These are phyloP conservation scores for Colletotrichum paranaense DNA, from an alignment of 2,329 filamentous ascomycete species.

Conservation along the genomic window DNA sequence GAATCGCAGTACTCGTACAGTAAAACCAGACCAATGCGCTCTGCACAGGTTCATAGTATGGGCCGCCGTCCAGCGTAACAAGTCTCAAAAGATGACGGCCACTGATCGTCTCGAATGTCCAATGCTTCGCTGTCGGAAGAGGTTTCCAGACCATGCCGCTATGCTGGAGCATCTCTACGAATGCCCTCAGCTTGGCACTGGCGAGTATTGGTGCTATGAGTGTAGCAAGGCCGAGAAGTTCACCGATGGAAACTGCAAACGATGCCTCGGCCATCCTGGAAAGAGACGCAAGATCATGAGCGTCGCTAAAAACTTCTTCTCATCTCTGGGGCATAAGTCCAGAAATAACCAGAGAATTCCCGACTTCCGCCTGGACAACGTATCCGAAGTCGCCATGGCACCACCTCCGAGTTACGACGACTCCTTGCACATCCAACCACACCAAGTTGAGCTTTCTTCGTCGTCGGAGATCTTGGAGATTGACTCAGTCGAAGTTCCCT, in stretches of 20 bases:
- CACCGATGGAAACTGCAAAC: conserved; percentile 62
- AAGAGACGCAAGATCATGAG: conserved; percentile 63
- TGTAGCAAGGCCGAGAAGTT: conserved; percentile 64
- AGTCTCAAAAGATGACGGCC: conserved; percentile 56
- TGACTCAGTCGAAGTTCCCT: conserved; percentile 58
- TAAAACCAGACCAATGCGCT: conserved; percentile 60
- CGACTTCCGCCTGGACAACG: conserved; percentile 46
- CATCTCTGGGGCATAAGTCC: conserved; percentile 61
- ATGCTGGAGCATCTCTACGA: conserved; percentile 65
- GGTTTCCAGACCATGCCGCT: conserved; percentile 62
- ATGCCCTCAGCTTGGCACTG: conserved; percentile 59
- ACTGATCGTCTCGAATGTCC: conserved; percentile 64
- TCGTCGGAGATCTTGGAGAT: conserved; percentile 64
- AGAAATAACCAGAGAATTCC: conserved; percentile 47
- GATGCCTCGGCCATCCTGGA: conserved; percentile 61
- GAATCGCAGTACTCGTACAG: conserved; percentile 54
- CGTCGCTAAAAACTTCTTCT: conserved; percentile 66
- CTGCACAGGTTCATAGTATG: conserved; percentile 67
- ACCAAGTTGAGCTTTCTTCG: conserved; percentile 57
- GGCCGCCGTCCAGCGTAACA: conserved; percentile 66
- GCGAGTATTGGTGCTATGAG: conserved; percentile 68
- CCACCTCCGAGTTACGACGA: conserved; percentile 61
- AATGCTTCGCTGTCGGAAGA: conserved; percentile 61
- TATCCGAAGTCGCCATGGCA: conserved; percentile 42
- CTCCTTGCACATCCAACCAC: conserved; percentile 48